These are phyloP conservation scores for Melampsora larici-populina DNA, from an alignment of 1,284 basidiomycete species.

Conservation along the genomic window DNA sequence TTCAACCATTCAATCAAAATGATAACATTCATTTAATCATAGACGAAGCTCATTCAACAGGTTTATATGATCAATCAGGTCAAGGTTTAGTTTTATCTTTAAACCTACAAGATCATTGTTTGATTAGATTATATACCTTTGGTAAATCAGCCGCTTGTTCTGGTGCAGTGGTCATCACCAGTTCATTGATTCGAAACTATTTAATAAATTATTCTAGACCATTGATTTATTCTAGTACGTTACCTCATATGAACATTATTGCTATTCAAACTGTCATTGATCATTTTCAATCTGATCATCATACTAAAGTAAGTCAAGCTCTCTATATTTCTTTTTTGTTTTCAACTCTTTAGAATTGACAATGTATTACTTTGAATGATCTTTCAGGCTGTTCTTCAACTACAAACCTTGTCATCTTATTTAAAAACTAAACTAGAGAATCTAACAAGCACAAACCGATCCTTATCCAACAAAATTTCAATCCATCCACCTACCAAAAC, in stretches of 20 bases:
- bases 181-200: constrained; percentile 70
- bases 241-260: constrained; percentile 67
- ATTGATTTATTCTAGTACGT: constrained; percentile 81
- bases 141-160: constrained; percentile 48
- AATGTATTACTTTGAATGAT: no score
- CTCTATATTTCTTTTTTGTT: no score
- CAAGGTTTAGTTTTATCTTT: constrained; percentile 12
- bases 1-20: constrained; percentile 34
- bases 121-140: constrained; percentile 50
- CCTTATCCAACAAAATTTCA: not conserved
- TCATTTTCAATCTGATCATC: constrained; percentile 35
- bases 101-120: constrained; percentile 44
- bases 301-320: constrained; percentile 10
- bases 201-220: constrained; percentile 88
- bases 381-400: constrained; percentile 19
- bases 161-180: constrained; percentile 73
- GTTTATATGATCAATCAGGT: constrained; percentile 48
- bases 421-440: not conserved
- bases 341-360: not conserved
- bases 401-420: constrained; percentile 7
- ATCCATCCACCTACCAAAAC: constrained; percentile 11
- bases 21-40: constrained; percentile 36
- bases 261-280: not conserved
- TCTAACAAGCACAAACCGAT: not conserved
- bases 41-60: constrained; percentile 50